Percentiles rank a stretch among this genome's conserved stretches.
These are phyloP conservation scores for Mycena sanguinolenta DNA, from an alignment of 768 basidiomycete species.

Conservation along the genomic window DNA sequence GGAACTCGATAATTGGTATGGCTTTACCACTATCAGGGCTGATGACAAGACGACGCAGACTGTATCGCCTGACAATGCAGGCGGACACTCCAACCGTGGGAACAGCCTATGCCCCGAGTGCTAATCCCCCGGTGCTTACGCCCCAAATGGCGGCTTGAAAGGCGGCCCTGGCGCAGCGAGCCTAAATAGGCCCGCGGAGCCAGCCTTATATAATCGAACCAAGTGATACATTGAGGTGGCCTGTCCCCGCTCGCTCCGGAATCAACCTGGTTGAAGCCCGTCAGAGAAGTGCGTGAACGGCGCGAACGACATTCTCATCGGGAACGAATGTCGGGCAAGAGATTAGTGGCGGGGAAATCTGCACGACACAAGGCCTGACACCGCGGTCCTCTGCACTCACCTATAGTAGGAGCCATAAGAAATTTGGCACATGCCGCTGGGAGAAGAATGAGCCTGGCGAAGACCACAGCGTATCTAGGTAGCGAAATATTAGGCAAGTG, in stretches of 20 bases:
- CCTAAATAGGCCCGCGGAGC: not conserved
- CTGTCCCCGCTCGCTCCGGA: not conserved
- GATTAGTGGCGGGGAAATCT: conserved; percentile 1
- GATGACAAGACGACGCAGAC: not conserved
- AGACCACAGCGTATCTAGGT: not conserved
- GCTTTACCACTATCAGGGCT: not conserved
- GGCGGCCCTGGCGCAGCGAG: not conserved
- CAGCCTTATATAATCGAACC: conserved; percentile 9
- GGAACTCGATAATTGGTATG: conserved; percentile 6
- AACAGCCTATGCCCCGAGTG: not conserved
- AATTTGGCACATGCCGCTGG: not conserved
- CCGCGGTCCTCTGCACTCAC: not conserved
- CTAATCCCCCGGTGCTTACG: not conserved
- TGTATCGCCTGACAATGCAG: not conserved
- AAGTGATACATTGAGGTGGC: not conserved
- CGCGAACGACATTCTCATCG: not conserved
- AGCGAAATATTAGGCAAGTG: conserved; percentile 7
- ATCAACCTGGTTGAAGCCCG: not conserved
- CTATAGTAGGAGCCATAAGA: not conserved
- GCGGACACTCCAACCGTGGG: not conserved
- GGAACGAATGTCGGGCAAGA: not conserved
- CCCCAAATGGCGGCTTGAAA: not conserved
- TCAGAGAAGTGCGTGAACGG: not conserved
- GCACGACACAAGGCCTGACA: not conserved
- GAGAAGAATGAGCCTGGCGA: conserved; percentile 1